These are phyloP conservation scores for Chytriomyces hyalinus DNA, from an alignment of 192 early-diverging fungal species.

Conservation along the genomic window DNA sequence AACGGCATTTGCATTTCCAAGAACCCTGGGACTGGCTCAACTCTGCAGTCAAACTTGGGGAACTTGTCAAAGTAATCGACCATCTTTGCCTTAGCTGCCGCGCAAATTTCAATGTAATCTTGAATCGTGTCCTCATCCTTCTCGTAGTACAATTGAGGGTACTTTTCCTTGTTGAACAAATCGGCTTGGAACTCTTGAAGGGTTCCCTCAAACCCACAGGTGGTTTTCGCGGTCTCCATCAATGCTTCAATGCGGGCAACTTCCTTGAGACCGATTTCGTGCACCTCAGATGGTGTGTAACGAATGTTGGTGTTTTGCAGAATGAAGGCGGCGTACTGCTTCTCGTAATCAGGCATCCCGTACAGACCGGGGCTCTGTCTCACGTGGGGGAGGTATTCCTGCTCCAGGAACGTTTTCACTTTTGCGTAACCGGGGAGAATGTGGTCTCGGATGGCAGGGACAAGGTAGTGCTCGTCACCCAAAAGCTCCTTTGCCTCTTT, in stretches of 20 bases:
- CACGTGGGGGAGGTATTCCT: conserved; percentile 44
- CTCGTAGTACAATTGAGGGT: conserved; percentile 42
- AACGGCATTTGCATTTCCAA: conserved; percentile 28
- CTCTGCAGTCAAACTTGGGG: conserved; percentile 38
- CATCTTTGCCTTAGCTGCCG: conserved; percentile 34
- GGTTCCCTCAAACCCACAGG: conserved; percentile 38
- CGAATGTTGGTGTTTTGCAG: conserved; percentile 34
- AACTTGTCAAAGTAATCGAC: conserved; percentile 39
- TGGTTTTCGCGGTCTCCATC: conserved; percentile 43
- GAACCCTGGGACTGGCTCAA: conserved; percentile 30
- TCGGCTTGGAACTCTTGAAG: conserved; percentile 40
- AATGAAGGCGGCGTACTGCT: conserved; percentile 38
- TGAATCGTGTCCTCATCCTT: conserved; percentile 39
- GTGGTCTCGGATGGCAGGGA: conserved; percentile 27
- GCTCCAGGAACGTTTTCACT: conserved; percentile 34
- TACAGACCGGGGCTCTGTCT: conserved; percentile 40
- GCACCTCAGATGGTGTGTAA: conserved; percentile 42
- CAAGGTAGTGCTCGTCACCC: conserved; percentile 35
- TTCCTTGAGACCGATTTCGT: conserved; percentile 49
- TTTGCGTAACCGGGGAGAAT: conserved; percentile 33
- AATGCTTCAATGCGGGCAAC: conserved; percentile 40
- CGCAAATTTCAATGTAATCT: conserved; percentile 27
- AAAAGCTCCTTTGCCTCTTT: conserved; percentile 20
- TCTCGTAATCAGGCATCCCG: conserved; percentile 38
- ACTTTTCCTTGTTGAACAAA: conserved; percentile 41